Evolutionary conservation across 306 rosid species (phyloP), one percentile per base, ranked within the genome.

Genomic region (Vigna reflexopilosa): DNA sequence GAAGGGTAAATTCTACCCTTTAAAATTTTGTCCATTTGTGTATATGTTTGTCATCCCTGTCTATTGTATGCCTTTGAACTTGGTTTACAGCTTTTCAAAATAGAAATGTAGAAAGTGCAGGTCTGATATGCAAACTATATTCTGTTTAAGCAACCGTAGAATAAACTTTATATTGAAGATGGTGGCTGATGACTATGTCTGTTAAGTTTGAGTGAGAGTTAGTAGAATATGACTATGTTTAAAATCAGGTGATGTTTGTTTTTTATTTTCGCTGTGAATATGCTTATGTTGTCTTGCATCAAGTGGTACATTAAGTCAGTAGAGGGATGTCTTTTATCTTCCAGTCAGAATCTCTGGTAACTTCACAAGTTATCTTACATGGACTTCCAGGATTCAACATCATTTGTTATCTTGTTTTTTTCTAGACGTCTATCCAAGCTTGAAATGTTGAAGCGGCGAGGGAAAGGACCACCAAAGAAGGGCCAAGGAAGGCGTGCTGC

Each of bases 391-490:
- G 32, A 38, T 45, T 51, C 45, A 73, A 63, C 28, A 58, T 67
- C 52, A 20, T 57, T 24, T 80, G 17, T 63, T 56, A 3, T 42
- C 62, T 74, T 78, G 63, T 70, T 59, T 78, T 20, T 76, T 45
- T 55, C 3, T 65, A 93, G 98, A 86, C 97, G 97, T 38, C 80
- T 88, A 80, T 85, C 92, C 19, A 93, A 86, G 83, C 97, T 93
- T 66, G 93, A 91, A 87, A 93, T 93, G 96, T 83, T 93, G 91
- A 93, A 88, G 89, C 97, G 97, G 45, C 92, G 98, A 22, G 96
- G 98, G 42, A 93, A 93, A 80, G 97, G 97, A 75, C 88, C 97
- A 40, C 97, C 96, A n/a, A 90, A 91, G 92, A 93, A 93, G 86
- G 97, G 97, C 67, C 91, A 91, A 38, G 98, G 98, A 76, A 88